Conservation (phyloP, 257 asterid species). For the Gentiana straminea region DNA sequence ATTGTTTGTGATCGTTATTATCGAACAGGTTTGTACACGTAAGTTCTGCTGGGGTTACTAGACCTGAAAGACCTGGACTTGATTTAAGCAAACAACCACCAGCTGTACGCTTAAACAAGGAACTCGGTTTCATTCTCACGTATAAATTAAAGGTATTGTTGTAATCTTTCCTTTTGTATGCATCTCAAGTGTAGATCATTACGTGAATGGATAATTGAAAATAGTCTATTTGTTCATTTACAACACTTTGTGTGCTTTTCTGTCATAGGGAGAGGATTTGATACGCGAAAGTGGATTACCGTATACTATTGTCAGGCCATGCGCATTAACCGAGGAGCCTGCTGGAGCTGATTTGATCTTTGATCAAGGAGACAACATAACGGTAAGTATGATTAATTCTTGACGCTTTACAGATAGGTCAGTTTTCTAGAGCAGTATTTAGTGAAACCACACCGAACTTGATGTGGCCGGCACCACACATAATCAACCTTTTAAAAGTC, state of each 20-base stretch:
- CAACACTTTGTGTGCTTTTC: too few species aligned
- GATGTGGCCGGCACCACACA: too few species aligned
- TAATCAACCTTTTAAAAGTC: too few species aligned
- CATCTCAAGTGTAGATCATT: slow-evolving; percentile 1
- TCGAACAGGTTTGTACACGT: slow-evolving; percentile 71
- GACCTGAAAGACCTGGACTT: slow-evolving; percentile 96
- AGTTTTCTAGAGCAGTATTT: too few species aligned
- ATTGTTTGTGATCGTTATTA: not conserved
- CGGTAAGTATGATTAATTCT: slow-evolving; percentile 31
- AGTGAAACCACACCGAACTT: too few species aligned
- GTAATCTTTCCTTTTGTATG: not conserved
- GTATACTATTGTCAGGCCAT: slow-evolving; percentile 80
- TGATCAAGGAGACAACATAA: slow-evolving; percentile 93
- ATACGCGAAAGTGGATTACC: slow-evolving; percentile 87
- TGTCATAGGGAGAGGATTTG: slow-evolving; percentile 74
- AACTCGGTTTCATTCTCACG: slow-evolving; percentile 79
- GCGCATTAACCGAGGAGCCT: slow-evolving; percentile 98
- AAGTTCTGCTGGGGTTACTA: slow-evolving; percentile 92
- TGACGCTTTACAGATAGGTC: not conserved
- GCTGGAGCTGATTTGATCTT: slow-evolving; percentile 96
- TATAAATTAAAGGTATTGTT: slow-evolving; percentile 75
- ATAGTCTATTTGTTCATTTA: not conserved
- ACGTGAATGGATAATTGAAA: too few species aligned
- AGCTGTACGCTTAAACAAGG: slow-evolving; percentile 93
- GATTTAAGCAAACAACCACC: slow-evolving; percentile 98